Evolutionary conservation across 495 filamentous ascomycete species (phyloP).

Genomic region (Penicillium soppii): DNA sequence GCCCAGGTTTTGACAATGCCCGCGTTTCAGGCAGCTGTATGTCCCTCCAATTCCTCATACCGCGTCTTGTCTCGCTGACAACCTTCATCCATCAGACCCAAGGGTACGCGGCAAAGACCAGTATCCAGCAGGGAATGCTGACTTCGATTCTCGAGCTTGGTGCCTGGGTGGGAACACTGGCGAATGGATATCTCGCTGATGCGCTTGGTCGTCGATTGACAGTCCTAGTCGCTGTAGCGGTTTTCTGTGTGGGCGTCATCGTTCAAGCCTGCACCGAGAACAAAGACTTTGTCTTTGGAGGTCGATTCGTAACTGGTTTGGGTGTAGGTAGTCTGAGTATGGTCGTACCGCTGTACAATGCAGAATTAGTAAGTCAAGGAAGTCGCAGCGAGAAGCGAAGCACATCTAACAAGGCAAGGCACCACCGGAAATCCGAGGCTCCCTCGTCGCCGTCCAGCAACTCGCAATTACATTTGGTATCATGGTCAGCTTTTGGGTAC

Average conservation of each 20-base stretch:
- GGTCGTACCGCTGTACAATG: constrained; percentile 61
- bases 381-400: neutral
- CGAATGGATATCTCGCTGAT: constrained; percentile 75
- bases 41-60: neutral
- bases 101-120: constrained; percentile 40
- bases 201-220: constrained; percentile 69
- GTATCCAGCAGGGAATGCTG: constrained; percentile 60
- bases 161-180: constrained; percentile 75
- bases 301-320: constrained; percentile 71
- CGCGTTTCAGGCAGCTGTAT: constrained; percentile 29
- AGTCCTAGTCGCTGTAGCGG: constrained; percentile 62
- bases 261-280: constrained; percentile 64
- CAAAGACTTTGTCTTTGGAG: constrained; percentile 63
- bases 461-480: constrained; percentile 63
- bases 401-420: constrained; percentile 59
- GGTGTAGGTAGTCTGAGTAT: constrained; percentile 37
- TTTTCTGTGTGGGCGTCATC: constrained; percentile 76
- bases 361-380: constrained; percentile 53
- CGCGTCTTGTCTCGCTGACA: neutral
- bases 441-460: constrained; percentile 70
- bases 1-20: constrained; percentile 36
- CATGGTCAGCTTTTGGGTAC: constrained; percentile 66
- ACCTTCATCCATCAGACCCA: constrained; percentile 15
- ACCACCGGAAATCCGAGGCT: constrained; percentile 71
- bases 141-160: constrained; percentile 81